A percentile compares a stretch with the other conserved stretches of the same genome.
Conservation (phyloP, 371 early-diverging fungal genomes). For the Mucor piriformis region DNA sequence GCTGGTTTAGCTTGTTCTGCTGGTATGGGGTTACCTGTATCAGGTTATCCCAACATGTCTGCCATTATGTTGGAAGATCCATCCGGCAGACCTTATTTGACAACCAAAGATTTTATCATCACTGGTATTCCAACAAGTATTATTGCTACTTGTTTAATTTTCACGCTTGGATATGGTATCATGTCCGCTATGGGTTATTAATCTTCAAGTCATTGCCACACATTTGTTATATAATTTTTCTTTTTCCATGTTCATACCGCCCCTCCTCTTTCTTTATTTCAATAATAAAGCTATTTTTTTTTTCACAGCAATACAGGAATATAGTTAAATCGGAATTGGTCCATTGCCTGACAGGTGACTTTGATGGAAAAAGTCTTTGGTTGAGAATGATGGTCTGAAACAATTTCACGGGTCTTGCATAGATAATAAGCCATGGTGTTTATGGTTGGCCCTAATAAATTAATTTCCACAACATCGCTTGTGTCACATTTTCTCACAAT, state of each 20-base stretch:
- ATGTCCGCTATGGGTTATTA: conserved; percentile 64
- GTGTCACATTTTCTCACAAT: background rate
- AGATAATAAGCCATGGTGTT: background rate
- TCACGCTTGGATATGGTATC: conserved; percentile 79
- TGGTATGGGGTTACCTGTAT: conserved; percentile 78
- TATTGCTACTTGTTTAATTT: conserved; percentile 67
- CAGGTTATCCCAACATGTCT: conserved; percentile 96
- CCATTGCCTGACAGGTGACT: background rate
- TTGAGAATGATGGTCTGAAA: too few species aligned
- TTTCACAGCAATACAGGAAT: background rate
- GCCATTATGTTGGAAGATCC: conserved; percentile 93
- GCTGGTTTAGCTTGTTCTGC: conserved; percentile 56
- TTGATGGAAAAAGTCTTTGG: background rate
- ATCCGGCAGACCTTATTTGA: conserved; percentile 86
- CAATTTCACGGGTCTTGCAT: too few species aligned
- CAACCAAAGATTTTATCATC: conserved; percentile 82
- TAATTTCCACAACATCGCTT: too few species aligned
- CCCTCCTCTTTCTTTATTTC: background rate
- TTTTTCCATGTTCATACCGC: background rate
- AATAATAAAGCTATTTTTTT: background rate
- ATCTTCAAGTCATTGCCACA: background rate
- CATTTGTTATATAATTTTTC: conserved; percentile 1
- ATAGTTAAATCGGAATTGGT: background rate
- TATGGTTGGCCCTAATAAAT: too few species aligned
- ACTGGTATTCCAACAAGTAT: conserved; percentile 82